These are phyloP conservation scores for Bryoglossum gracile DNA, from an alignment of 495 filamentous ascomycete species.

Conservation along the genomic window DNA sequence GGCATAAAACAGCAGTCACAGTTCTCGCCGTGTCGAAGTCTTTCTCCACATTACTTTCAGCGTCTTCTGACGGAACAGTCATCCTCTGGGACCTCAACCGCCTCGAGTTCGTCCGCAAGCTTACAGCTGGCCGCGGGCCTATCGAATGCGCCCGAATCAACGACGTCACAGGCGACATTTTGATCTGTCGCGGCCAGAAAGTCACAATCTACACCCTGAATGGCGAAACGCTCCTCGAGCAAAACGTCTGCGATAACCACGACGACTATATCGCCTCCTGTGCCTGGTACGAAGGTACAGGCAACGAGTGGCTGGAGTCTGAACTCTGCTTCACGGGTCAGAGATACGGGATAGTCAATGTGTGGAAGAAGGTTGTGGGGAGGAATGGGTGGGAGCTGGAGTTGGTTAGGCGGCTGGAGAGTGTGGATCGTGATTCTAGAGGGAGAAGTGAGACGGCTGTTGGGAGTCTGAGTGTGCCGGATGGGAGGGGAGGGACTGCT, in stretches of 20 bases:
- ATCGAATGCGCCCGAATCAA: slow-evolving; percentile 77
- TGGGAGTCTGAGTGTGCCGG: slow-evolving; percentile 11
- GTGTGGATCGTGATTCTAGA: slow-evolving; percentile 48
- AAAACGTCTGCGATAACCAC: slow-evolving; percentile 61
- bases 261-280: slow-evolving; percentile 74
- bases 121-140: slow-evolving; percentile 40
- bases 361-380: slow-evolving; percentile 46
- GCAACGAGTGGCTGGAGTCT: slow-evolving; percentile 88
- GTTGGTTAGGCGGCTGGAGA: slow-evolving; percentile 70
- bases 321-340: slow-evolving; percentile 87
- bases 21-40: slow-evolving; percentile 76
- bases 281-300: slow-evolving; percentile 86
- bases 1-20: slow-evolving; percentile 75
- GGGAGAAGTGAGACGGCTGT: slow-evolving; percentile 7
- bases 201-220: slow-evolving; percentile 84
- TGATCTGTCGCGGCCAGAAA: slow-evolving; percentile 68
- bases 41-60: slow-evolving; percentile 79
- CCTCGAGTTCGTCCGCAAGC: slow-evolving; percentile 71
- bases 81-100: slow-evolving; percentile 93
- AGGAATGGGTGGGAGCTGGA: slow-evolving; percentile 43
- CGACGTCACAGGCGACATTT: slow-evolving; percentile 80
- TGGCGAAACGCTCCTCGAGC: slow-evolving; percentile 70
- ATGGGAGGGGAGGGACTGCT: slow-evolving; percentile 6
- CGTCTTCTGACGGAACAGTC: slow-evolving; percentile 70
- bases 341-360: slow-evolving; percentile 73